Evolutionary conservation across 2,329 filamentous ascomycete species (phyloP), one percentile per base, ranked within the genome.

Genomic region (Amauroascus verrucosus): DNA sequence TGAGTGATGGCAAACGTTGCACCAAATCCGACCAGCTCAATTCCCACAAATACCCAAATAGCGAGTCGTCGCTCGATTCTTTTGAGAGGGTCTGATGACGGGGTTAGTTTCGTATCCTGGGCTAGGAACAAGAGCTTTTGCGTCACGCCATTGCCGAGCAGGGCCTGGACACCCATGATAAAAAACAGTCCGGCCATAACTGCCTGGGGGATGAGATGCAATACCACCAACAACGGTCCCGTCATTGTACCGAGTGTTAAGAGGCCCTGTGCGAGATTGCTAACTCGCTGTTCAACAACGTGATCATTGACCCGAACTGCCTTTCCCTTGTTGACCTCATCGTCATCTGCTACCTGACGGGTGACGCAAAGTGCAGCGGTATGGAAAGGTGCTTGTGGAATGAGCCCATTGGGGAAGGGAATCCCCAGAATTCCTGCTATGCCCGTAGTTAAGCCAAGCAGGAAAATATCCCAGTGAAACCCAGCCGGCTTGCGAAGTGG

Each of bases 401-500:
- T 90, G 26, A 91, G 79, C 30, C 86, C 86, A 65, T 91, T 91
- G 49, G 87, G 87, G 60, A 88, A 88, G 1, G 86, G 87, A 9
- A 91, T 77, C 14, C 87, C 86, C 13, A 91, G 74, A 24, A 91
- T 74, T 9, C 86, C 86, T 2, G 85, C 83, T 1, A 90, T 70
- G 48, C 84, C 85, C 0, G 86, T 90, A 1, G 86, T 90, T 26
- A 88, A 72, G 3, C 87, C 87, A 0, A 91, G 80, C 28, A 91
- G 79, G 70, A 89, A 90, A 37, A 91, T 68, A 61, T 91, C 86
- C 86, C 86, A 91, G 69, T 91, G 86, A 64, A 91, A 91, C 13
- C 86, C 86, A 43, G 86, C 85, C 2, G 87, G 86, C 63, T 91
- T 91, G 20, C 80, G 77, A 9, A 91, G 79, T 1, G 86, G 86